Percentiles rank a stretch among this genome's conserved stretches.
Conservation (phyloP, 1,139 yeast species). For the Taphrina flavorubra region DNA sequence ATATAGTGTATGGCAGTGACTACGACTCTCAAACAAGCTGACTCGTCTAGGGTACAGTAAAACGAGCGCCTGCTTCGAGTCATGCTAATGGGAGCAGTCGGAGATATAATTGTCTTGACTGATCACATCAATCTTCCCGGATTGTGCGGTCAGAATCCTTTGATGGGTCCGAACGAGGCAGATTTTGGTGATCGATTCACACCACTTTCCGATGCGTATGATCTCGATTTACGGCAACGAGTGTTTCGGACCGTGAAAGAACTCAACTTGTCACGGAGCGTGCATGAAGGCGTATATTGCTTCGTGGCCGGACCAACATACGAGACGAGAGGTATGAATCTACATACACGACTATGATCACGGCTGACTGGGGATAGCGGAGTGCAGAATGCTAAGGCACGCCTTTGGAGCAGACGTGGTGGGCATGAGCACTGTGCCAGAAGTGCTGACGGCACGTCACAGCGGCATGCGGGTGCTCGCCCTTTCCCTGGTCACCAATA, state of each 20-base stretch:
- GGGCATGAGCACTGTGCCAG: constrained; percentile 98
- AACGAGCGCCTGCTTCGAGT: not conserved
- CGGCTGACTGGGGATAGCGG: constrained; percentile 57
- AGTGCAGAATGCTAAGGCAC: constrained; percentile 71
- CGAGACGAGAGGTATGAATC: constrained; percentile 67
- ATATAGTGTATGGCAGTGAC: constrained; percentile 58
- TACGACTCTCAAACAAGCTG: not conserved
- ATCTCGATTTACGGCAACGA: constrained; percentile 63
- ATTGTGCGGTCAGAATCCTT: constrained; percentile 82
- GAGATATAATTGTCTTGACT: constrained; percentile 86
- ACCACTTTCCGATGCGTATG: constrained; percentile 90
- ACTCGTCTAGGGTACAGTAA: not conserved
- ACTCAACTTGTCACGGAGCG: constrained; percentile 60
- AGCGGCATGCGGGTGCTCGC: constrained; percentile 81
- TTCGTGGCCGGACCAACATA: constrained; percentile 93
- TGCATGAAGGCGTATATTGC: constrained; percentile 86
- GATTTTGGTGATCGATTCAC: constrained; percentile 83
- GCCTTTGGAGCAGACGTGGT: constrained; percentile 88
- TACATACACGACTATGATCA: not conserved
- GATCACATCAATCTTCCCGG: constrained; percentile 87
- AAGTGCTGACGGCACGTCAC: constrained; percentile 90
- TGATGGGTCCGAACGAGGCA: constrained; percentile 84
- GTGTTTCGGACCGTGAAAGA: constrained; percentile 57
- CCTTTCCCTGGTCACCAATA: constrained; percentile 82
- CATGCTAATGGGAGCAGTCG: constrained; percentile 49